Conservation (phyloP, 441 rosid genomes). For the Pelargonium australe region DNA sequence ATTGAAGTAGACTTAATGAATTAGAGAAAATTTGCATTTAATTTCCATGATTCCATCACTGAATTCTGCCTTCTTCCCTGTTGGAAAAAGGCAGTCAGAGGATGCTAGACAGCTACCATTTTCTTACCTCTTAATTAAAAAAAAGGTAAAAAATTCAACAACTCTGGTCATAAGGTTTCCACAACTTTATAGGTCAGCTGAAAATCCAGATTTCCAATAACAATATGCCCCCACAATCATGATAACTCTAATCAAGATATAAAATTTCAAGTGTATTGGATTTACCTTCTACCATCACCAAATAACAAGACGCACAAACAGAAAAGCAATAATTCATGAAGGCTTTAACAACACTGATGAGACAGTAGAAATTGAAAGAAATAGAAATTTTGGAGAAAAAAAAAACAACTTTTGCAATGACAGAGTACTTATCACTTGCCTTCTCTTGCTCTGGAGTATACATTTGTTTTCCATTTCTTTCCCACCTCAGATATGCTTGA, state of each 20-base stretch:
- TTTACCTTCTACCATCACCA: neutral
- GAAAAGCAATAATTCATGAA: constrained; percentile 2
- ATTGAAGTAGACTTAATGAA: neutral
- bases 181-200: neutral
- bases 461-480: constrained; percentile 86
- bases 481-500: constrained; percentile 96
- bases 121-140: neutral
- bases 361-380: neutral
- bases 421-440: constrained; percentile 40
- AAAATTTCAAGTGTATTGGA: neutral
- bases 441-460: constrained; percentile 84
- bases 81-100: neutral
- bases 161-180: constrained; percentile 1
- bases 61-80: neutral
- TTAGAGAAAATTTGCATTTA: neutral
- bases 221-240: neutral
- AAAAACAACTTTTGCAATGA: neutral
- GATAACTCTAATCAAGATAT: neutral
- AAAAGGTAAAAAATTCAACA: neutral
- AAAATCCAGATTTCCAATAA: neutral
- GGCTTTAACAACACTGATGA: constrained; percentile 1
- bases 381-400: neutral
- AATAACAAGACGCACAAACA: neutral
- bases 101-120: neutral
- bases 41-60: neutral